These are phyloP conservation scores for Priceomyces castillae DNA, from an alignment of 805 yeast species.

Conservation along the genomic window DNA sequence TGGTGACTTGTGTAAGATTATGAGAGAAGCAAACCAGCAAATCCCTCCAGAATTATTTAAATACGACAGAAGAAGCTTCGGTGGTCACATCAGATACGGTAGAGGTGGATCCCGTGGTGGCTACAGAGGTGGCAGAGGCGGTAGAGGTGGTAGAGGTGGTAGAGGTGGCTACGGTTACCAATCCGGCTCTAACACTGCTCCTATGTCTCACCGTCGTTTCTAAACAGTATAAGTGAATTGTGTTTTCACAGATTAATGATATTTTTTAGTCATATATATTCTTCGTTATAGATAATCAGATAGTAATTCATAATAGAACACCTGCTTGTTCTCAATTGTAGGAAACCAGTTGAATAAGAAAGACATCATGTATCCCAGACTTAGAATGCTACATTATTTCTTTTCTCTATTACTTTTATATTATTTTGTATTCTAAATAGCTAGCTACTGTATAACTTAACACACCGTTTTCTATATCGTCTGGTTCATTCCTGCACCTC, in stretches of 20 bases:
- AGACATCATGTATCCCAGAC: too few relatives aligned
- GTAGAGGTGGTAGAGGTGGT: slow-evolving; percentile 45
- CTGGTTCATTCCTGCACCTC: too few relatives aligned
- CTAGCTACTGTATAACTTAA: too few relatives aligned
- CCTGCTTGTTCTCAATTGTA: too few relatives aligned
- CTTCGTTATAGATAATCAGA: neutral
- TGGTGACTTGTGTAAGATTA: slow-evolving; percentile 80
- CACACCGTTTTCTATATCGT: too few relatives aligned
- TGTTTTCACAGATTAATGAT: neutral
- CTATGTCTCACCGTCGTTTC: slow-evolving; percentile 45
- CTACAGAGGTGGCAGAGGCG: slow-evolving; percentile 51
- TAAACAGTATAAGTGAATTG: slow-evolving; percentile 12
- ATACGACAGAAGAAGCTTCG: slow-evolving; percentile 64
- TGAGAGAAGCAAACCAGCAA: slow-evolving; percentile 93
- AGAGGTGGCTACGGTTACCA: slow-evolving; percentile 45
- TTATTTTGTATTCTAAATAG: too few relatives aligned
- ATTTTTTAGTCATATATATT: neutral
- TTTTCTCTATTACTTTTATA: too few relatives aligned
- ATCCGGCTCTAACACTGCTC: slow-evolving; percentile 49
- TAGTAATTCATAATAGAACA: too few relatives aligned
- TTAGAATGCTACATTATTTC: too few relatives aligned
- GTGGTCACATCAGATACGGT: slow-evolving; percentile 51
- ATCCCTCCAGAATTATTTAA: slow-evolving; percentile 77
- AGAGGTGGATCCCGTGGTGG: slow-evolving; percentile 58
- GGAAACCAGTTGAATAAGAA: too few relatives aligned